Conservation (phyloP, 345 rosid genomes). For the Rhodomyrtus tomentosa region DNA sequence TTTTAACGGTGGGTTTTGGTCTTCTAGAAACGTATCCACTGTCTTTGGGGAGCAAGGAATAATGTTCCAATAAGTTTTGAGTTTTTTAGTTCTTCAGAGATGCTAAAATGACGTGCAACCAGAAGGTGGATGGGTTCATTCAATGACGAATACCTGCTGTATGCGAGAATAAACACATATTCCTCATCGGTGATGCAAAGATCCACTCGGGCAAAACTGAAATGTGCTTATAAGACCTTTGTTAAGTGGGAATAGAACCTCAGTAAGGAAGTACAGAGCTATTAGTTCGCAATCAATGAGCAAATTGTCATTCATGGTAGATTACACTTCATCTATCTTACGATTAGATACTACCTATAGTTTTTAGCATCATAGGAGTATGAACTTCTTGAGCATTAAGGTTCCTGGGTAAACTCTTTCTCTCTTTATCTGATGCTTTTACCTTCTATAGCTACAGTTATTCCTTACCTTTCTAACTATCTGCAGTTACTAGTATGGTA, state of each 20-base stretch:
- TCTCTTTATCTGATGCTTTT: not conserved
- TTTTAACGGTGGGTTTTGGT: conserved; percentile 4
- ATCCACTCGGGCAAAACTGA: not conserved
- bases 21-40: conserved; percentile 4
- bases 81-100: not conserved
- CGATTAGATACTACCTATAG: not conserved
- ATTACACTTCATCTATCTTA: not conserved
- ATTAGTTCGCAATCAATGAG: not conserved
- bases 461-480: not conserved
- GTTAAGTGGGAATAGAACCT: not conserved
- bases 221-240: not conserved
- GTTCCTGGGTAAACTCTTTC: not conserved
- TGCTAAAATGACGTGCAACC: not conserved
- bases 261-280: not conserved
- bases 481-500: not conserved
- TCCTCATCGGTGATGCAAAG: not conserved
- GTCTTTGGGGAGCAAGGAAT: conserved; percentile 27
- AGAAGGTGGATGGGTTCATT: not conserved
- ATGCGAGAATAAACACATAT: not conserved
- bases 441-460: not conserved
- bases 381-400: not conserved
- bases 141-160: not conserved
- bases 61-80: conserved; percentile 6
- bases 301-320: not conserved
- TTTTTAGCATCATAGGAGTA: not conserved